Evolutionary conservation across 2,329 filamentous ascomycete species (phyloP).

Genomic region (Ophiosphaerella korrae): DNA sequence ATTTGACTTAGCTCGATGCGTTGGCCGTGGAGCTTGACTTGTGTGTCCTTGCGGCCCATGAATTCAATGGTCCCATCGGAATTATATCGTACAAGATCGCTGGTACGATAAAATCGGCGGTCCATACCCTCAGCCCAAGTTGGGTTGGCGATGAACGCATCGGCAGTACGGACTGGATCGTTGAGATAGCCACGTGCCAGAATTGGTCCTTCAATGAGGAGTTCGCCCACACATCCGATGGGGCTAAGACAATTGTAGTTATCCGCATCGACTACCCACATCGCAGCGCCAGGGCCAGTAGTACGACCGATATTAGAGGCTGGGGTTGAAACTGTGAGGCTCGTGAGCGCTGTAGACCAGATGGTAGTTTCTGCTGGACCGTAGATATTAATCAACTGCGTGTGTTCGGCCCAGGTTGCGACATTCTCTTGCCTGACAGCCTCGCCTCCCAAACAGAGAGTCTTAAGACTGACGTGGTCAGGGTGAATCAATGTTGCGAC

Average conservation of each 20-base stretch:
- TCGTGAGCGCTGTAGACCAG: conserved; percentile 32
- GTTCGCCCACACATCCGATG: conserved; percentile 46
- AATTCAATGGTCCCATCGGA: conserved; percentile 15
- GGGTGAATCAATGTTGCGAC: conserved; percentile 6
- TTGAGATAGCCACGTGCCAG: conserved; percentile 36
- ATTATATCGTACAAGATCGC: conserved; percentile 1
- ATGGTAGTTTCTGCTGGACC: conserved; percentile 48
- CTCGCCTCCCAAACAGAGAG: conserved; percentile 11
- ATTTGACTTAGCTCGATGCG: conserved; percentile 49
- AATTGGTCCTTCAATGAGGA: conserved; percentile 62
- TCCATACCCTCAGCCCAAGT: conserved; percentile 10
- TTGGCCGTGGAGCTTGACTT: conserved; percentile 45
- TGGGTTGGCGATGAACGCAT: conserved; percentile 36
- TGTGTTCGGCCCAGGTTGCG: conserved; percentile 40
- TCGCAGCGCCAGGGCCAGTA: conserved; percentile 47
- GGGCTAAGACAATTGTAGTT: conserved; percentile 14
- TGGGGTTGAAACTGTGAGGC: conserved; percentile 24
- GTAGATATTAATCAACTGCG: conserved; percentile 47
- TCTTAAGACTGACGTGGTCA: conserved; percentile 1
- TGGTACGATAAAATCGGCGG: conserved; percentile 5
- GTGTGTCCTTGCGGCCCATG: conserved; percentile 22
- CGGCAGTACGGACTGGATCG: conserved; percentile 27
- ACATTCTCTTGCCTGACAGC: conserved; percentile 23
- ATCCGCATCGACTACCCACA: conserved; percentile 46
- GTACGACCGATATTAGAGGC: conserved; percentile 40